Conservation (phyloP, 805 yeast species). For the Metschnikowia continentalis region DNA sequence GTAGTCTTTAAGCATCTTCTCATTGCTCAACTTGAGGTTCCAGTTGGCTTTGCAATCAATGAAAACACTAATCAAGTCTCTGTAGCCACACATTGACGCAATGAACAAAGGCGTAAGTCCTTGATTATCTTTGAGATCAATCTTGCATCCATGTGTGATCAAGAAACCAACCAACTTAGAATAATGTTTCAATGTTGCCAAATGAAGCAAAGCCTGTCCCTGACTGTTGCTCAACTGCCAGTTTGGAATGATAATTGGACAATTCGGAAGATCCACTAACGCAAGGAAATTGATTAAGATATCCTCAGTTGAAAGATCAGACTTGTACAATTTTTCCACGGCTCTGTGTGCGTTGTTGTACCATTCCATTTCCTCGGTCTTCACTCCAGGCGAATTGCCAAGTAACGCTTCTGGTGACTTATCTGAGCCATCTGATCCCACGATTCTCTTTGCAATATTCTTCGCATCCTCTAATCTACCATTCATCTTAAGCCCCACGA, state of each 20-base stretch:
- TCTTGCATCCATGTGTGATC: conserved; percentile 61
- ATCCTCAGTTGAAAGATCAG: conserved; percentile 46
- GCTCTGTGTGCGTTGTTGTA: conserved; percentile 49
- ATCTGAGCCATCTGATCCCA: conserved; percentile 51
- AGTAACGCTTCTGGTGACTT: conserved; percentile 3
- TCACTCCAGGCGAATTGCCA: conserved; percentile 12
- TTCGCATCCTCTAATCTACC: conserved; percentile 94
- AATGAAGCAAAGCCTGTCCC: conserved; percentile 86
- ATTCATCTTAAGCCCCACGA: conserved; percentile 95
- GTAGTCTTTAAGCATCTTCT: conserved; percentile 39
- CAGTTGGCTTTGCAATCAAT: conserved; percentile 62
- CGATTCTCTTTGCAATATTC: conserved; percentile 86
- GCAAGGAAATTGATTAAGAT: conserved; percentile 47
- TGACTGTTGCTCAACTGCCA: conserved; percentile 77
- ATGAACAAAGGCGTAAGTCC: conserved; percentile 87
- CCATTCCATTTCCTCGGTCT: conserved; percentile 40
- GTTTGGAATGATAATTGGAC: conserved; percentile 59
- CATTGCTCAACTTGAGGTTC: conserved; percentile 48
- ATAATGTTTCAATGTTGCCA: conserved; percentile 77
- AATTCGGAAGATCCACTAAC: conserved; percentile 63
- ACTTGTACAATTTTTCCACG: conserved; percentile 44
- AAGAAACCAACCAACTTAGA: conserved; percentile 56
- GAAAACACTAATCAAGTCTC: conserved; percentile 59
- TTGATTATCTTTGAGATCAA: conserved; percentile 69
- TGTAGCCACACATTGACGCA: conserved; percentile 73